Evolutionary conservation across 2,329 filamentous ascomycete species (phyloP).

Genomic region (Trichoderma atroviride): DNA sequence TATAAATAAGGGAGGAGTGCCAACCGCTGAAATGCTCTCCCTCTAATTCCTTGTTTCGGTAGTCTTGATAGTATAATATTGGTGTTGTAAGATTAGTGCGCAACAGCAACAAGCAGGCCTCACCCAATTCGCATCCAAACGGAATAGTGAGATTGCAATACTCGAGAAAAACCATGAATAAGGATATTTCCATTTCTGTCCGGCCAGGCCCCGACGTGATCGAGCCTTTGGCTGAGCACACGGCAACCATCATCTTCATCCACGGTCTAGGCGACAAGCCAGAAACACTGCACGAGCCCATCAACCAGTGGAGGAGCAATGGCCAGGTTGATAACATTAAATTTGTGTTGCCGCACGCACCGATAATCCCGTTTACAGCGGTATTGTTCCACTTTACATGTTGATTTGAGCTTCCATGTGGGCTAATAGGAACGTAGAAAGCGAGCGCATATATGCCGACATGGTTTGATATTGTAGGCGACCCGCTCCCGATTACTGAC

Average conservation of each 20-base stretch:
- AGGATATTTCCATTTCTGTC: constrained; percentile 3
- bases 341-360: constrained; percentile 92
- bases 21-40: not conserved
- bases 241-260: constrained; percentile 90
- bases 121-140: too few relatives aligned
- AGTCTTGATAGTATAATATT: not conserved
- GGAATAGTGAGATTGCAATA: not conserved
- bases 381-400: constrained; percentile 30
- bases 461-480: constrained; percentile 79
- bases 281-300: constrained; percentile 75
- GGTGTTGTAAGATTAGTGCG: not conserved
- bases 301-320: constrained; percentile 82
- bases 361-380: constrained; percentile 77
- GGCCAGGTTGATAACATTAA: constrained; percentile 84
- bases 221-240: constrained; percentile 79
- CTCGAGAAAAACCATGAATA: not conserved
- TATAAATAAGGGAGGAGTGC: not conserved
- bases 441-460: constrained; percentile 79
- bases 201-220: constrained; percentile 65
- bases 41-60: not conserved
- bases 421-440: constrained; percentile 54
- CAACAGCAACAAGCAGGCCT: not conserved
- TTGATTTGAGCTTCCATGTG: not conserved
- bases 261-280: constrained; percentile 89
- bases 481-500: not conserved